Evolutionary conservation across 2,329 filamentous ascomycete species (phyloP).

Genomic region (Diaporthe caulivora): DNA sequence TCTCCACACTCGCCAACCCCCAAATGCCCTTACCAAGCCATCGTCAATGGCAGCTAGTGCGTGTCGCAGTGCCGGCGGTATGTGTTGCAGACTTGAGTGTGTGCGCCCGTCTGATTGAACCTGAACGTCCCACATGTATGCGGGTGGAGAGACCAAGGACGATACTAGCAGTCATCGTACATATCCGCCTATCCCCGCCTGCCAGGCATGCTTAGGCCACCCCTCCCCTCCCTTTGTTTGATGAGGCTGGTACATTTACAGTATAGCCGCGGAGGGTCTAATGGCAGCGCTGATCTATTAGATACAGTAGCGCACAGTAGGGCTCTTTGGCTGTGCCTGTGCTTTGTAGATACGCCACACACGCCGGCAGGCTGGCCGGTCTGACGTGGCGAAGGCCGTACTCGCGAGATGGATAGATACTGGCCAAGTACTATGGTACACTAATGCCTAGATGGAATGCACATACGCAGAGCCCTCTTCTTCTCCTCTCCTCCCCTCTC

Average conservation of each 20-base stretch:
- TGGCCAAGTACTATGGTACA: neutral
- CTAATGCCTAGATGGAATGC: neutral
- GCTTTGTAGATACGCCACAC: neutral
- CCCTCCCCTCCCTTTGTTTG: neutral
- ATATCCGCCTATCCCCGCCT: conserved; percentile 29
- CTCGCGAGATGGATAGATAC: neutral
- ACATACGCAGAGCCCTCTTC: neutral
- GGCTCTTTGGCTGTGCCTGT: neutral
- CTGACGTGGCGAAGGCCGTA: conserved; percentile 18
- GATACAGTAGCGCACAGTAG: neutral
- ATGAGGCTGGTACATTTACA: neutral
- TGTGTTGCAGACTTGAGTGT: neutral
- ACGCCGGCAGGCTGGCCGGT: neutral
- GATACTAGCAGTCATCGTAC: neutral
- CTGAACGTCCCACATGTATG: neutral
- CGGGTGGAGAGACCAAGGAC: neutral
- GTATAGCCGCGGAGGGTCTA: neutral
- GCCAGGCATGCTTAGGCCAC: neutral
- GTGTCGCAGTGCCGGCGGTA: neutral
- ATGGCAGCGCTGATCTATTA: neutral
- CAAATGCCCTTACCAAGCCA: too few relatives aligned
- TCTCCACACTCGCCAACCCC: too few relatives aligned
- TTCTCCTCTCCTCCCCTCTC: neutral
- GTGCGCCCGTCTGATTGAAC: neutral
- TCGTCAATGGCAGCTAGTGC: too few relatives aligned